A percentile compares a stretch with the other conserved stretches of the same genome.
Conservation (phyloP, 768 basidiomycete genomes). For the Hygrocybe punicea region DNA sequence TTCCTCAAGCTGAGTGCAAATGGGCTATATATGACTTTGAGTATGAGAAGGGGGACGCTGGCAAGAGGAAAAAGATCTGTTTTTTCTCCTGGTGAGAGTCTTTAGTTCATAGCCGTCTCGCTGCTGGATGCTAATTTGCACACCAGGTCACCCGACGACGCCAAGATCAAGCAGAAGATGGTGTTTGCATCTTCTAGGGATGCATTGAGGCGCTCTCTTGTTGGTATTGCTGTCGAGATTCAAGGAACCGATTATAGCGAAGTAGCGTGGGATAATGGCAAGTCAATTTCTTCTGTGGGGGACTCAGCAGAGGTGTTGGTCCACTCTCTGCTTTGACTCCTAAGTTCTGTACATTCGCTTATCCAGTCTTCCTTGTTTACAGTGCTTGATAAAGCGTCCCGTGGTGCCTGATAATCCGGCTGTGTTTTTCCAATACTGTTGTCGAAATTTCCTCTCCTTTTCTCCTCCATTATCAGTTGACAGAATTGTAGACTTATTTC, state of each 20-base stretch:
- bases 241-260: slow-evolving; percentile 82
- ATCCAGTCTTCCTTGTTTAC: background rate
- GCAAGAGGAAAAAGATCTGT: slow-evolving; percentile 80
- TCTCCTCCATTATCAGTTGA: no score
- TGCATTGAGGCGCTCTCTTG: slow-evolving; percentile 65
- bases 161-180: slow-evolving; percentile 92
- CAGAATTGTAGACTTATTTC: no score
- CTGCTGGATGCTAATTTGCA: no score
- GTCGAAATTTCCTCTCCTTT: no score
- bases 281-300: slow-evolving; percentile 30
- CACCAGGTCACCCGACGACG: slow-evolving; percentile 77
- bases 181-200: slow-evolving; percentile 85
- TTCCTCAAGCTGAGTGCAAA: slow-evolving; percentile 73
- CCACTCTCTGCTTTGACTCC: no score
- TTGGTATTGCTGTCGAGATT: slow-evolving; percentile 75
- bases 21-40: slow-evolving; percentile 95
- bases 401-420: slow-evolving; percentile 26
- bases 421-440: no score
- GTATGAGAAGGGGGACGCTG: slow-evolving; percentile 67
- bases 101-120: slow-evolving; percentile 1
- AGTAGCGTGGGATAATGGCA: slow-evolving; percentile 67
- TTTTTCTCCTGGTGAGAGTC: slow-evolving; percentile 80
- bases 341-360: background rate
- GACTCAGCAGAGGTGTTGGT: no score
- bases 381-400: slow-evolving; percentile 36